Conservation (phyloP, 164 flowering plant genomes). For the Magnolia sinica region DNA sequence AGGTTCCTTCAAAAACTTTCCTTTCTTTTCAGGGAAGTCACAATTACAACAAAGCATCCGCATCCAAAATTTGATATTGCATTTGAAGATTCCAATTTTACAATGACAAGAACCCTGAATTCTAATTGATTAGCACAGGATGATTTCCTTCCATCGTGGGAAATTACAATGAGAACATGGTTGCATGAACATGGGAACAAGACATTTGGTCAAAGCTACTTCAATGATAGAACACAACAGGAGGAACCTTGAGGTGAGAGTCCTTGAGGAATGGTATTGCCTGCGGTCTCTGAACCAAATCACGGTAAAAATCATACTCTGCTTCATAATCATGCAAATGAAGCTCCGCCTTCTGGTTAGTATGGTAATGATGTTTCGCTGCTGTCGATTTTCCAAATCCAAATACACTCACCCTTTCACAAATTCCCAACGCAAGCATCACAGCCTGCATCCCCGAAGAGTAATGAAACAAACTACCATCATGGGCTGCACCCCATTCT, state of each 20-base stretch:
- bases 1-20: neutral
- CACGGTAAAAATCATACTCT: constrained; percentile 72
- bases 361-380: constrained; percentile 92
- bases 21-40: neutral
- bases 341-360: constrained; percentile 88
- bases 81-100: constrained; percentile 10
- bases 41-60: neutral
- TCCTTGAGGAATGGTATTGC: constrained; percentile 69
- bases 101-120: constrained; percentile 7
- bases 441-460: constrained; percentile 99
- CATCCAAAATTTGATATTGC: neutral
- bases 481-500: constrained; percentile 71
- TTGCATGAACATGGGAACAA: neutral
- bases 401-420: constrained; percentile 78
- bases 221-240: constrained; percentile 60
- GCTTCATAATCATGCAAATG: constrained; percentile 83
- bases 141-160: neutral
- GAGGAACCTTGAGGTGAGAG: constrained; percentile 66
- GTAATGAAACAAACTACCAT: constrained; percentile 78
- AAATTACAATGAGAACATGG: constrained; percentile 9
- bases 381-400: constrained; percentile 78
- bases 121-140: constrained; percentile 12
- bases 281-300: constrained; percentile 49
- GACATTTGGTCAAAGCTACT: neutral
- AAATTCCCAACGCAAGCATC: constrained; percentile 84